These are phyloP conservation scores for Acer negundo DNA, from an alignment of 345 rosid species.

Conservation along the genomic window DNA sequence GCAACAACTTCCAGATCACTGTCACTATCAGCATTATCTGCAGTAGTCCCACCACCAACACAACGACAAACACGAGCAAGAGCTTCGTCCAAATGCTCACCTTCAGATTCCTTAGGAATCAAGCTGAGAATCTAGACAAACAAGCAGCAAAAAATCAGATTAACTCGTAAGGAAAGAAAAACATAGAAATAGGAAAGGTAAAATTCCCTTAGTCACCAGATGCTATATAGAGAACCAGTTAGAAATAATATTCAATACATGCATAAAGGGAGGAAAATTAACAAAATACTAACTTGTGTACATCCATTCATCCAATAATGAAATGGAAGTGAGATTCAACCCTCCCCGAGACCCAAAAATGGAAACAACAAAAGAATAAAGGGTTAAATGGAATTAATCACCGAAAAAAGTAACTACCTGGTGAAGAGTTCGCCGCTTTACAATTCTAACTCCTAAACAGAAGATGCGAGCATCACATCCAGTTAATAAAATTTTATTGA, in stretches of 20 bases:
- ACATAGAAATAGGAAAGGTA: constrained; percentile 3
- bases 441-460: constrained; percentile 89
- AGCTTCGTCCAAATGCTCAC: constrained; percentile 84
- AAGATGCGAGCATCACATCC: constrained; percentile 88
- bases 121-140: constrained; percentile 65
- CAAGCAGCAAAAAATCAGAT: constrained; percentile 4
- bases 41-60: constrained; percentile 80
- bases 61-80: constrained; percentile 91
- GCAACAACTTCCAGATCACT: constrained; percentile 99
- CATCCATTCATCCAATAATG: background rate
- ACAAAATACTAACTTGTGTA: background rate
- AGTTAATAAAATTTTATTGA: constrained; percentile 72
- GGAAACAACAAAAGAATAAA: background rate
- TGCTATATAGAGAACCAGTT: background rate
- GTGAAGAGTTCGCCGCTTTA: constrained; percentile 69
- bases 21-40: constrained; percentile 88
- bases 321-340: background rate
- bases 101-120: constrained; percentile 85
- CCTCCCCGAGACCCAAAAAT: background rate
- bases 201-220: background rate
- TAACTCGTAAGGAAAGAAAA: background rate
- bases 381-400: background rate
- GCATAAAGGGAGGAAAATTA: background rate
- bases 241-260: background rate
- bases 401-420: constrained; percentile 53